Percentiles rank a stretch among this genome's conserved stretches.
phyloP scores from a whole-genome alignment of 257 asterid genomes.

The Penstemon newberryi region DNA sequence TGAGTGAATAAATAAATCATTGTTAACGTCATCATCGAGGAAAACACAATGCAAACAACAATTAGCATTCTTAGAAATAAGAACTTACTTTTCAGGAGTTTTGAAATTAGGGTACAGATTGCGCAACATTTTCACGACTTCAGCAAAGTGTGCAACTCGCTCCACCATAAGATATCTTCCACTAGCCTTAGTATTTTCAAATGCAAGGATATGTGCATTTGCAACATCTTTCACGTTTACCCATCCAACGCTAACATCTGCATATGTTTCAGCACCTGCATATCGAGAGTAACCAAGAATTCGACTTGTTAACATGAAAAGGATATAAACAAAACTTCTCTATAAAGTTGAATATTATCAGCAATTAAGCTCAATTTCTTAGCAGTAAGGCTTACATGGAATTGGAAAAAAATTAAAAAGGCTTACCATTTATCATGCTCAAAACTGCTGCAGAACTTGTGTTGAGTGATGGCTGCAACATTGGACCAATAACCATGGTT shows the following conservation, averaged over 20 bases:
- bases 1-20: too few relatives aligned
- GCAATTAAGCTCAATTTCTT: too few relatives aligned
- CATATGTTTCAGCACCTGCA: conserved; percentile 22
- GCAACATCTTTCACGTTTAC: conserved; percentile 24
- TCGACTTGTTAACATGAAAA: too few relatives aligned
- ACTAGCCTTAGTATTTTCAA: conserved; percentile 15
- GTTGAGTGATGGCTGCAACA: conserved; percentile 29
- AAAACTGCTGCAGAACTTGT: conserved; percentile 25
- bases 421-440: conserved; percentile 22
- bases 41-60: too few relatives aligned
- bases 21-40: not conserved
- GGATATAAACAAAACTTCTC: too few relatives aligned
- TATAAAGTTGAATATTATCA: too few relatives aligned
- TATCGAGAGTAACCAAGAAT: not conserved
- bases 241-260: conserved; percentile 19
- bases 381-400: too few relatives aligned
- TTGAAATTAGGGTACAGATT: conserved; percentile 6
- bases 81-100: conserved; percentile 19
- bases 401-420: too few relatives aligned
- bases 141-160: conserved; percentile 22
- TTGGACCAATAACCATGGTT: conserved; percentile 20
- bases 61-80: too few relatives aligned
- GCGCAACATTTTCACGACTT: conserved; percentile 20
- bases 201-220: conserved; percentile 21
- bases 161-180: conserved; percentile 25